Percentiles rank a stretch among this genome's conserved stretches.
Evolutionary conservation across 2,329 filamentous ascomycete species (phyloP).

Genomic region (Coniella vitis): DNA sequence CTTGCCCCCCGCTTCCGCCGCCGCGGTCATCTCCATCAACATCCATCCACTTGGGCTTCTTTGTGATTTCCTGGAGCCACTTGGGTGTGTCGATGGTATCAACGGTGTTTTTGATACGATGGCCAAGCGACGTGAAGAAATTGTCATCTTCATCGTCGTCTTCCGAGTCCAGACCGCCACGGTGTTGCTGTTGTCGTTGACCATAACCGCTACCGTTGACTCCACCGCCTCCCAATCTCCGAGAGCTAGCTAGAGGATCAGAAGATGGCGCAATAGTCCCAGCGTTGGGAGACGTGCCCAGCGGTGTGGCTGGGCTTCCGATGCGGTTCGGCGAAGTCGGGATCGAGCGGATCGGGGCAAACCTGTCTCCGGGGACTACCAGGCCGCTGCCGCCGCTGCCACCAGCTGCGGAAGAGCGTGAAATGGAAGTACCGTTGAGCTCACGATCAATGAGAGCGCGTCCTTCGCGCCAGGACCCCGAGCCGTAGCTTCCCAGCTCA

Average conservation of each 20-base stretch:
- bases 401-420: no score
- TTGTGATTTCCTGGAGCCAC: slow-evolving; percentile 72
- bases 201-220: no score
- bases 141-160: slow-evolving; percentile 63
- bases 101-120: slow-evolving; percentile 86
- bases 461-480: slow-evolving; percentile 86
- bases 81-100: slow-evolving; percentile 74
- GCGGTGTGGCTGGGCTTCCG: slow-evolving; percentile 35
- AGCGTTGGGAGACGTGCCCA: slow-evolving; percentile 33
- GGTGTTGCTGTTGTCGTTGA: slow-evolving; percentile 24
- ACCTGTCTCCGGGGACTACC: slow-evolving; percentile 21
- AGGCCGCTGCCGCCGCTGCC: slow-evolving; percentile 17
- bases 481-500: slow-evolving; percentile 59
- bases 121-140: slow-evolving; percentile 76
- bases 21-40: slow-evolving; percentile 40
- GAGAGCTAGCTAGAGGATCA: slow-evolving; percentile 21
- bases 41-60: slow-evolving; percentile 76
- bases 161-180: slow-evolving; percentile 15
- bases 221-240: slow-evolving; percentile 26
- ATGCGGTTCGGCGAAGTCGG: slow-evolving; percentile 33
- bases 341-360: slow-evolving; percentile 42
- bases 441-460: slow-evolving; percentile 86
- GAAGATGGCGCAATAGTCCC: slow-evolving; percentile 9
- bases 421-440: slow-evolving; percentile 55
- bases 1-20: slow-evolving; percentile 18